A percentile compares a stretch with the other conserved stretches of the same genome.
phyloP scores from a whole-genome alignment of 441 rosid genomes.

The Bruguiera hainesii region DNA sequence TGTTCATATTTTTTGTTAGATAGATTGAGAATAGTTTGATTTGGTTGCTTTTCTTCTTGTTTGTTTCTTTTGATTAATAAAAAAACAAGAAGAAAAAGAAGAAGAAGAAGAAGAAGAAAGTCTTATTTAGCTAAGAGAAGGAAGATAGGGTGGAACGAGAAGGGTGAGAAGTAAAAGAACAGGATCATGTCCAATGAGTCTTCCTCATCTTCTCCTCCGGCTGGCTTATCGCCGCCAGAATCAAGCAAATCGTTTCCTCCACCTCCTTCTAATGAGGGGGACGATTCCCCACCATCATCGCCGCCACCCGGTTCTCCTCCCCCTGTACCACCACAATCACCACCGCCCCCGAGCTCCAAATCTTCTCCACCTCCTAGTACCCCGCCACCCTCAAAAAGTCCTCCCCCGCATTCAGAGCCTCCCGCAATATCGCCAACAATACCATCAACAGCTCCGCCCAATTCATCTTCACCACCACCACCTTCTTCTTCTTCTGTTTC shows the following conservation, averaged over 20 bases:
- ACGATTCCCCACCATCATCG: conserved; percentile 4
- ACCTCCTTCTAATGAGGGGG: conserved; percentile 16
- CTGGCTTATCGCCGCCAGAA: conserved; percentile 6
- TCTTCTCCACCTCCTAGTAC: conserved; percentile 1
- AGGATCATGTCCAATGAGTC: too few relatives aligned
- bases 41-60: too few relatives aligned
- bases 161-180: too few relatives aligned
- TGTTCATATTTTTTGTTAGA: too few relatives aligned
- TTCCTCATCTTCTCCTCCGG: conserved; percentile 16
- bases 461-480: conserved; percentile 10
- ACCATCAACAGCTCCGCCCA: conserved; percentile 14
- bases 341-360: neutral
- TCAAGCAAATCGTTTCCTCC: conserved; percentile 23
- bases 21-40: too few relatives aligned
- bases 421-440: conserved; percentile 10
- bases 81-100: too few relatives aligned
- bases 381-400: conserved; percentile 1
- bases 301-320: neutral
- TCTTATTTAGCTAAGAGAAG: too few relatives aligned
- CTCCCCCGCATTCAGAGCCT: neutral
- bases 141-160: too few relatives aligned
- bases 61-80: too few relatives aligned
- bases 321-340: neutral
- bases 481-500: neutral
- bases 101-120: too few relatives aligned